These are phyloP conservation scores for Candida odintsovae DNA, from an alignment of 805 yeast species.

Conservation along the genomic window DNA sequence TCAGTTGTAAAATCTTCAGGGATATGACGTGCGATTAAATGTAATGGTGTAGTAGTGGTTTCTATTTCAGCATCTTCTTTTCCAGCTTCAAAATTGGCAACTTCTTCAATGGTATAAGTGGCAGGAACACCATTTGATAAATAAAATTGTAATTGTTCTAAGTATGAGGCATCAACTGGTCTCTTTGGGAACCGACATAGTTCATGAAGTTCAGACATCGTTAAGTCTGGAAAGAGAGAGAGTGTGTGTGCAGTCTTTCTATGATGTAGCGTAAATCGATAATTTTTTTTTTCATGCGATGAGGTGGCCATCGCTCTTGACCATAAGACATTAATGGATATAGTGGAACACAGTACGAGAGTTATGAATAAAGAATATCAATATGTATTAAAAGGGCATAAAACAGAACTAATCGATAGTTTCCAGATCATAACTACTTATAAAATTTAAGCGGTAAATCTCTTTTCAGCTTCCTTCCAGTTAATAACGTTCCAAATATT, in stretches of 20 bases:
- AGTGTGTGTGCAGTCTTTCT: no score
- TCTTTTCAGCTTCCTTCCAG: conserved; percentile 85
- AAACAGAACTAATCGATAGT: neutral
- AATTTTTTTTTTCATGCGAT: conserved; percentile 1
- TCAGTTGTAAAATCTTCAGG: conserved; percentile 32
- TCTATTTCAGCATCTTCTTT: conserved; percentile 29
- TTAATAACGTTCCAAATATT: conserved; percentile 92
- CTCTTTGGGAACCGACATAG: conserved; percentile 44
- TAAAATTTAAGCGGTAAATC: conserved; percentile 38
- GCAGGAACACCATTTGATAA: conserved; percentile 70
- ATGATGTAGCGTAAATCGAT: no score
- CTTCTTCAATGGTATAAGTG: conserved; percentile 78
- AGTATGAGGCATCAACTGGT: conserved; percentile 43
- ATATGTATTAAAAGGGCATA: neutral
- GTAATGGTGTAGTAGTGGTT: conserved; percentile 75
- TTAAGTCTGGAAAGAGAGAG: no score
- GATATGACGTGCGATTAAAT: conserved; percentile 53
- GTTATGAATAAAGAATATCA: neutral
- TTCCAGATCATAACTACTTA: neutral
- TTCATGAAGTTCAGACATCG: conserved; percentile 73
- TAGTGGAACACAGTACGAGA: no score
- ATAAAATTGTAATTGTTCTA: conserved; percentile 39
- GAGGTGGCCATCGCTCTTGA: conserved; percentile 4
- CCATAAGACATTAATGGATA: neutral
- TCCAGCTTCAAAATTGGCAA: conserved; percentile 47